Evolutionary conservation across 2,329 filamentous ascomycete genomes (phyloP).

Genomic region (Aureobasidium uvarum): DNA sequence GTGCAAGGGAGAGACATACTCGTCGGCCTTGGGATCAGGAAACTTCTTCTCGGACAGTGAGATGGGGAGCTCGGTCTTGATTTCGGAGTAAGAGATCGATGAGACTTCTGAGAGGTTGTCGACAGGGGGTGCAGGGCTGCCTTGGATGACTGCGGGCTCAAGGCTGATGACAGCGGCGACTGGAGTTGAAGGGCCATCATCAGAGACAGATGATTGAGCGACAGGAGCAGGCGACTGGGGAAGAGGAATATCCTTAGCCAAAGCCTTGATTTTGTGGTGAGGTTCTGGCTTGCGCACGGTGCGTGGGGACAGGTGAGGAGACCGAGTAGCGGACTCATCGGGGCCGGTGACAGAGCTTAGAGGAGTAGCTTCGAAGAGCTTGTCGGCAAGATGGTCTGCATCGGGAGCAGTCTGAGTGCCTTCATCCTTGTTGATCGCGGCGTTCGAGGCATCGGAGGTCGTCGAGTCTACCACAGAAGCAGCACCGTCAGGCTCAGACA

Average conservation of each 20-base stretch:
- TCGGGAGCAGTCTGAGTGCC: neutral
- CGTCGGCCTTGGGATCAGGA: neutral
- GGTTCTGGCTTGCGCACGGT: neutral
- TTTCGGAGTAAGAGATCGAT: neutral
- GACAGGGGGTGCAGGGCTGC: neutral
- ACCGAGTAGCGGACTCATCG: neutral
- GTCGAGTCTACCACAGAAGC: neutral
- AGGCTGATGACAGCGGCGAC: neutral
- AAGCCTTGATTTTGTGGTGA: neutral
- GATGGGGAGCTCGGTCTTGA: neutral
- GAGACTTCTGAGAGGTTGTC: no score
- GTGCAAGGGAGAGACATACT: neutral
- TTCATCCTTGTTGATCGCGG: neutral
- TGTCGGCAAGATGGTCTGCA: neutral
- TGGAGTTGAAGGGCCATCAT: neutral
- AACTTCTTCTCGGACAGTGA: neutral
- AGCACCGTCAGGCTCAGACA: neutral
- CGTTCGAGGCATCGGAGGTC: neutral
- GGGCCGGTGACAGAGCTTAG: neutral
- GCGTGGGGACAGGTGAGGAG: neutral
- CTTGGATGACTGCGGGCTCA: neutral
- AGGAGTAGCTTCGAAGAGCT: neutral
- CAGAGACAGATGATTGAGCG: neutral
- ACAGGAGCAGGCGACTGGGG: slow-evolving; percentile 2
- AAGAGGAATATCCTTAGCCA: neutral